phyloP scores from a whole-genome alignment of 2,329 filamentous ascomycete genomes.

The Alternaria longipes region DNA sequence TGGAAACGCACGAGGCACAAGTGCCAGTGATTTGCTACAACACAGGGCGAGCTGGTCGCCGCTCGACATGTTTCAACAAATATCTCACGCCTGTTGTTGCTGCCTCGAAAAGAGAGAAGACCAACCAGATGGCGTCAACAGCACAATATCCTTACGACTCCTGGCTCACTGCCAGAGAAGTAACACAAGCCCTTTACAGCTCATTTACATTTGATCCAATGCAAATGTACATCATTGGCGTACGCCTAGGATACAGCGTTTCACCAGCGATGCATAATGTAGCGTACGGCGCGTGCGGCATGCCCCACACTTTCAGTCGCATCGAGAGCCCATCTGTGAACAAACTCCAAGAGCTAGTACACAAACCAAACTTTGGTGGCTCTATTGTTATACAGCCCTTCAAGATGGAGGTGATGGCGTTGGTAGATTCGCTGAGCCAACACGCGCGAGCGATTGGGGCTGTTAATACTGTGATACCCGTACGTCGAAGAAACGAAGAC shows the following conservation, averaged over 20 bases:
- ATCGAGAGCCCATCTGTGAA: constrained; percentile 70
- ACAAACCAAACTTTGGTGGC: constrained; percentile 74
- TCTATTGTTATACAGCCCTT: constrained; percentile 77
- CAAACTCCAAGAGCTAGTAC: constrained; percentile 70
- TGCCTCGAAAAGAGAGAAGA: constrained; percentile 52
- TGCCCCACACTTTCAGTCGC: constrained; percentile 73
- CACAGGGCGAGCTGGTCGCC: constrained; percentile 68
- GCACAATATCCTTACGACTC: constrained; percentile 51
- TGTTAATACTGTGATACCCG: constrained; percentile 78
- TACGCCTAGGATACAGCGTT: constrained; percentile 74
- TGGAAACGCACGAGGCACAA: constrained; percentile 55
- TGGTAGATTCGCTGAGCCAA: constrained; percentile 72
- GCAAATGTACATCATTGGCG: constrained; percentile 78
- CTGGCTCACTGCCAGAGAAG: constrained; percentile 68
- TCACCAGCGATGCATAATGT: constrained; percentile 82
- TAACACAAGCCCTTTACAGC: constrained; percentile 71
- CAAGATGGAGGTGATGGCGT: constrained; percentile 74
- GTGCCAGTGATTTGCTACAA: constrained; percentile 72
- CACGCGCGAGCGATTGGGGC: constrained; percentile 80
- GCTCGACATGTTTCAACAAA: constrained; percentile 73
- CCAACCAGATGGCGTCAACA: constrained; percentile 9
- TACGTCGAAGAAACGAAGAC: constrained; percentile 67
- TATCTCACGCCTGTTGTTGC: constrained; percentile 70
- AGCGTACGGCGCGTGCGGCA: constrained; percentile 71
- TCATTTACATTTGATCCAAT: constrained; percentile 74